Conservation (phyloP, 768 basidiomycete genomes). For the Sporobolomyces phaffii region DNA sequence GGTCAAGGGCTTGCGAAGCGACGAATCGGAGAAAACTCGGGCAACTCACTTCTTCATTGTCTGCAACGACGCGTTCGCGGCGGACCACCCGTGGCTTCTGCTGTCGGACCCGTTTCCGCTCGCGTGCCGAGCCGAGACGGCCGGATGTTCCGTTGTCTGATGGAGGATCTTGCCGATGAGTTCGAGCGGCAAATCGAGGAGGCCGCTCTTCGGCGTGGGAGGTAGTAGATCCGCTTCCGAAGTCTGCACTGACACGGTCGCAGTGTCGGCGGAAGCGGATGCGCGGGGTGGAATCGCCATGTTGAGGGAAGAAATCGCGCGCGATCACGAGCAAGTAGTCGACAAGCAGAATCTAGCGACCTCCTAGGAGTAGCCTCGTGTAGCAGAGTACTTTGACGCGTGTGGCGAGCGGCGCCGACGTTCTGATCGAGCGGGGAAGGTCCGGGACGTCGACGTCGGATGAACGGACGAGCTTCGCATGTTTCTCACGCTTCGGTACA, state of each 20-base stretch:
- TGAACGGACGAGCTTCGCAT: no score
- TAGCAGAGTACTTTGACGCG: no score
- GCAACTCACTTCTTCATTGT: not conserved
- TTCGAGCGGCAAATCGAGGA: conserved; percentile 1
- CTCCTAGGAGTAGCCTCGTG: no score
- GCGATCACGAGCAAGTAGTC: no score
- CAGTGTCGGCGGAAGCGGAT: not conserved
- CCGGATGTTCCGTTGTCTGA: not conserved
- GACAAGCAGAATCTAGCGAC: no score
- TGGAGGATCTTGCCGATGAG: not conserved
- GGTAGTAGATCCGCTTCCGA: not conserved
- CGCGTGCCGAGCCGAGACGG: not conserved
- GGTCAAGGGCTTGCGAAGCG: not conserved
- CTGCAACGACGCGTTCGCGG: not conserved
- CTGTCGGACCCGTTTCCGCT: not conserved
- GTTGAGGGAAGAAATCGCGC: not conserved
- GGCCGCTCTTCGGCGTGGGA: not conserved
- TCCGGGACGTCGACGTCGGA: no score
- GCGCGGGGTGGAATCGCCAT: not conserved
- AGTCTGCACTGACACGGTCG: not conserved
- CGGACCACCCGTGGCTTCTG: not conserved
- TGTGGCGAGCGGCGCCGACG: no score
- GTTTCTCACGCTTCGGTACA: no score
- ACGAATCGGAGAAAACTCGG: not conserved
- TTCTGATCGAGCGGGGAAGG: no score